Evolutionary conservation across 495 filamentous ascomycete genomes (phyloP).

Genomic region (Trichoderma orchidacearum): DNA sequence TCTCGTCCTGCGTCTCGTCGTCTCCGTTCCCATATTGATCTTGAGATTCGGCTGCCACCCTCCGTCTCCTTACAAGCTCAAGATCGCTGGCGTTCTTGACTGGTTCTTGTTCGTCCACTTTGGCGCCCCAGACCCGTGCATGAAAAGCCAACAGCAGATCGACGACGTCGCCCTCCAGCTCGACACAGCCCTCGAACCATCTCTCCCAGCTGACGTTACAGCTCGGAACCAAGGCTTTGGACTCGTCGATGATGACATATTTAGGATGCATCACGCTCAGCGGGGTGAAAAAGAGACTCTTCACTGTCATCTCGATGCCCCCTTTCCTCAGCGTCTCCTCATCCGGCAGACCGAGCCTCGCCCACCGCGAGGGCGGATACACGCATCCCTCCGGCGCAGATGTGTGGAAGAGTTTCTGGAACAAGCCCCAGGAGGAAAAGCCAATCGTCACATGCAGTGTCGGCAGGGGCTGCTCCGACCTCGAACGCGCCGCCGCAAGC

Average conservation of each 20-base stretch:
- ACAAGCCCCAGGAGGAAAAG: conserved; percentile 50
- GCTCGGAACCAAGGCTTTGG: conserved; percentile 45
- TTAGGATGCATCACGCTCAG: conserved; percentile 71
- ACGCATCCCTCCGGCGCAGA: conserved; percentile 37
- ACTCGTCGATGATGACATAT: conserved; percentile 55
- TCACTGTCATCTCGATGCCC: conserved; percentile 49
- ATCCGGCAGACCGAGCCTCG: conserved; percentile 44
- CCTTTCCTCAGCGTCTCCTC: conserved; percentile 28
- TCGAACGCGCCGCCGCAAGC: conserved; percentile 27
- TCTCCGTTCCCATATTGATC: background rate
- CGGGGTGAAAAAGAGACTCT: conserved; percentile 57
- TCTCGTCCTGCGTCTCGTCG: background rate
- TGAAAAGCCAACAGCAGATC: conserved; percentile 45
- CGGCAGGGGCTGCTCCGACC: conserved; percentile 4
- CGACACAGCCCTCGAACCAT: conserved; percentile 60
- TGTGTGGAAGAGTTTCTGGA: conserved; percentile 59
- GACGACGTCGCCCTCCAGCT: conserved; percentile 42
- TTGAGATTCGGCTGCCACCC: background rate
- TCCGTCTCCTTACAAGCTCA: conserved; percentile 1
- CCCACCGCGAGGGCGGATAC: conserved; percentile 44
- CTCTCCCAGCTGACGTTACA: conserved; percentile 66
- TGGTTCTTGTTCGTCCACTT: background rate
- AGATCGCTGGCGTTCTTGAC: background rate
- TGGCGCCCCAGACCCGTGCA: conserved; percentile 37
- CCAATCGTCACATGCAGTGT: conserved; percentile 40